phyloP scores from a whole-genome alignment of 2,329 filamentous ascomycete genomes.

The Phaeosphaeriaceae sp. region DNA sequence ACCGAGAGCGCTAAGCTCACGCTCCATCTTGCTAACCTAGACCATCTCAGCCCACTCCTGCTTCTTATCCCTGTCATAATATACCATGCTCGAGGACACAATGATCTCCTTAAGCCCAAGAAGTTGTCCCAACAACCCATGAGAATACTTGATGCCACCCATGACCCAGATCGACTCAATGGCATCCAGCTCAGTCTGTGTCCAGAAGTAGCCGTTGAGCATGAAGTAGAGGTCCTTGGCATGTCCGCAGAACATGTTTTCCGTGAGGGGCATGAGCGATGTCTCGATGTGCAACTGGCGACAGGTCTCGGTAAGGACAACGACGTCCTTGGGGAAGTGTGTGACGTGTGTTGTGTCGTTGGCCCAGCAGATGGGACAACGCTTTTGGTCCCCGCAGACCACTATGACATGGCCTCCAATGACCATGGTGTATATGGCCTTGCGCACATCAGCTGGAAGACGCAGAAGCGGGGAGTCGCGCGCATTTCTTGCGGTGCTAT shows the following conservation, averaged over 20 bases:
- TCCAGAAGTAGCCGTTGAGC: not conserved
- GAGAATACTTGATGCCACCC: too few relatives aligned
- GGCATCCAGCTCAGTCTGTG: too few relatives aligned
- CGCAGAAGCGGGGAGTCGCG: conserved; percentile 18
- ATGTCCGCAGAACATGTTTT: not conserved
- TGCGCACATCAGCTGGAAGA: conserved; percentile 10
- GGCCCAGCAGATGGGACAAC: not conserved
- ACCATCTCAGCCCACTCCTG: too few relatives aligned
- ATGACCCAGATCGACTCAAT: too few relatives aligned
- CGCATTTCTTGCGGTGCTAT: conserved; percentile 10
- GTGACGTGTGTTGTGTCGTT: not conserved
- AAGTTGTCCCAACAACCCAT: too few relatives aligned
- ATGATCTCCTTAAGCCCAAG: too few relatives aligned
- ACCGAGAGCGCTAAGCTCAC: too few relatives aligned
- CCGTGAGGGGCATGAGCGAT: not conserved
- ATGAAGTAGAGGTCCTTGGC: not conserved
- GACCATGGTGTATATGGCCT: not conserved
- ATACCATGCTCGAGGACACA: too few relatives aligned
- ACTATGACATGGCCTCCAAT: too few relatives aligned
- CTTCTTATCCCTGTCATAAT: too few relatives aligned
- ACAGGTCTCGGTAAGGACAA: not conserved
- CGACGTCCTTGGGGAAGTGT: not conserved
- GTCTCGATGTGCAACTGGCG: not conserved
- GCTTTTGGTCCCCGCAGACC: too few relatives aligned
- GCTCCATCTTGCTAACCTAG: too few relatives aligned